Conservation (phyloP, 176 grass and related monocot genomes). For the Lolium multiflorum region DNA sequence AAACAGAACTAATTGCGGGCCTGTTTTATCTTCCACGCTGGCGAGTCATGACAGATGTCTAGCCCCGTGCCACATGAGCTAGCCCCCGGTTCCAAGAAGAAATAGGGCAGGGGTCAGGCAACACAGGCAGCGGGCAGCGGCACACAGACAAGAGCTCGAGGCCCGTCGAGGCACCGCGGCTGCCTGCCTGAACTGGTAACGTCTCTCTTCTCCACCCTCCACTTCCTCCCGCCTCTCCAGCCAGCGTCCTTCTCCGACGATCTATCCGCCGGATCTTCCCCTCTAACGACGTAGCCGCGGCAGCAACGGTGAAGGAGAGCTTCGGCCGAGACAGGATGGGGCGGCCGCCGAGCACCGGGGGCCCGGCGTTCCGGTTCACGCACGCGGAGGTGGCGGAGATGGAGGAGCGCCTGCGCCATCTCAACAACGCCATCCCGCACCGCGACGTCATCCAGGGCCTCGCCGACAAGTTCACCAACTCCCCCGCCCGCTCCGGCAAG, state of each 20-base stretch:
- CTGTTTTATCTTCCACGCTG: no score
- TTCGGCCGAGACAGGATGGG: constrained; percentile 51
- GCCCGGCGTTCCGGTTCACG: constrained; percentile 81
- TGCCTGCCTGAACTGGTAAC: constrained; percentile 22
- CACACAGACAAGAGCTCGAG: not conserved
- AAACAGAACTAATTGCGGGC: no score
- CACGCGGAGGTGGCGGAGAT: constrained; percentile 88
- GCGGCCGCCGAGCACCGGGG: constrained; percentile 74
- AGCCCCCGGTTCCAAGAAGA: constrained; percentile 6
- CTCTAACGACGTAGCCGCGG: not conserved
- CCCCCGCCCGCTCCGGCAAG: constrained; percentile 75
- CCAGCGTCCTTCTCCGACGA: not conserved
- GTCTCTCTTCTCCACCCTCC: not conserved
- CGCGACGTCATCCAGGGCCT: constrained; percentile 64
- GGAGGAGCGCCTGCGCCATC: constrained; percentile 81
- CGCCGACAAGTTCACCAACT: constrained; percentile 86
- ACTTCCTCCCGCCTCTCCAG: not conserved
- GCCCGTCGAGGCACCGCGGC: not conserved
- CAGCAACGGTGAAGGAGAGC: not conserved
- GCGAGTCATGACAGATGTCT: no score
- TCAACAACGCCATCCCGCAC: constrained; percentile 73
- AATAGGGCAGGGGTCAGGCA: not conserved
- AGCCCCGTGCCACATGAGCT: not conserved
- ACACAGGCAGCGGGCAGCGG: constrained; percentile 14
- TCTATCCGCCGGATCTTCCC: not conserved